Percentiles rank a stretch among this genome's conserved stretches.
These are phyloP conservation scores for Starmerella tilneyi DNA, from an alignment of 805 yeast genomes.

Conservation along the genomic window DNA sequence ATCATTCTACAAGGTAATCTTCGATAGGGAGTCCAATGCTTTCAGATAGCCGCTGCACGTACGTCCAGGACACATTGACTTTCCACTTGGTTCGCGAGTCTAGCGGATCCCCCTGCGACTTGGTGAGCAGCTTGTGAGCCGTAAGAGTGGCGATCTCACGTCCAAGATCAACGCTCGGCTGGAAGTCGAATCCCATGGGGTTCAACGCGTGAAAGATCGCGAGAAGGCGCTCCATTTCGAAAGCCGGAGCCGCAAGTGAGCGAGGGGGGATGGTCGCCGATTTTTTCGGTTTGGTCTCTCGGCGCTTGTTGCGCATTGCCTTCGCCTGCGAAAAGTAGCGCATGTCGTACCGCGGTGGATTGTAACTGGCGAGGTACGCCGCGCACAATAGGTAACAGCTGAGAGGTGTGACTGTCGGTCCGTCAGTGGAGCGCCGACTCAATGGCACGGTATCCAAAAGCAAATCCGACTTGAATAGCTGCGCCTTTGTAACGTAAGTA, in stretches of 20 bases:
- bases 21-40: constrained; percentile 58
- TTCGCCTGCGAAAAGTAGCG: constrained; percentile 57
- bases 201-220: constrained; percentile 71
- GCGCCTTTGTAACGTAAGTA: constrained; percentile 23
- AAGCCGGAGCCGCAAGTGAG: constrained; percentile 58
- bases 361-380: constrained; percentile 72
- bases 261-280: constrained; percentile 47
- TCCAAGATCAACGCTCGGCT: constrained; percentile 31
- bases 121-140: constrained; percentile 42
- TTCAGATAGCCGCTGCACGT: constrained; percentile 48
- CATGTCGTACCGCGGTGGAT: constrained; percentile 58
- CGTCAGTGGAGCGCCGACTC: neutral
- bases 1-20: constrained; percentile 42
- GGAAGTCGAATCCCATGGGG: constrained; percentile 35
- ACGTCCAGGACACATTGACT: constrained; percentile 61
- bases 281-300: constrained; percentile 36
- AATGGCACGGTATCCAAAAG: constrained; percentile 14
- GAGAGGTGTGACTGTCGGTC: constrained; percentile 3
- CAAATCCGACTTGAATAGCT: constrained; percentile 25
- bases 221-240: constrained; percentile 66
- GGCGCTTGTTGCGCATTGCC: constrained; percentile 35
- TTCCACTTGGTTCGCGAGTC: constrained; percentile 68
- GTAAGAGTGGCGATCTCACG: constrained; percentile 51
- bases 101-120: constrained; percentile 42
- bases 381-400: constrained; percentile 62